These are phyloP conservation scores for Helicostylum pulchrum DNA, from an alignment of 192 early-diverging fungal species.

Conservation along the genomic window DNA sequence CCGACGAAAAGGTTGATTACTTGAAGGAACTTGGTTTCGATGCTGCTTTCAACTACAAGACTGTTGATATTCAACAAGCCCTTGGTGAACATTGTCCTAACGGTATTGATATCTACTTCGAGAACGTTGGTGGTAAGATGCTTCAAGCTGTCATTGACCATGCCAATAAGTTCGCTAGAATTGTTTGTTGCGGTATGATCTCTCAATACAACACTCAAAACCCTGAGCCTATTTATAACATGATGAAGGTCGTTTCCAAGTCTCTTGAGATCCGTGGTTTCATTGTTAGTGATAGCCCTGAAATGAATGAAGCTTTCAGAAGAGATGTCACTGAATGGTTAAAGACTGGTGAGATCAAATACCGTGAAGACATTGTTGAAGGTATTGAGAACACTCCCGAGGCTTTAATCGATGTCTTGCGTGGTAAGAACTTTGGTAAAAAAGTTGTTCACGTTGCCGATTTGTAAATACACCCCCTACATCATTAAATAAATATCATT, in stretches of 20 bases:
- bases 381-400: constrained; percentile 65
- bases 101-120: constrained; percentile 88
- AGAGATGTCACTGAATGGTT: constrained; percentile 55
- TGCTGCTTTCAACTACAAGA: constrained; percentile 94
- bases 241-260: constrained; percentile 52
- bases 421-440: constrained; percentile 73
- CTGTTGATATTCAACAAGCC: constrained; percentile 42
- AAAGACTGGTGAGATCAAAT: constrained; percentile 58
- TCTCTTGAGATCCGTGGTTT: constrained; percentile 64
- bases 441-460: constrained; percentile 52
- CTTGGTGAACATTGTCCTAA: constrained; percentile 65
- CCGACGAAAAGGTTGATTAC: constrained; percentile 77
- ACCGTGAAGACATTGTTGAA: constrained; percentile 52
- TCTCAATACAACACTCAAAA: constrained; percentile 60
- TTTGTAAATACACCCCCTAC: not conserved
- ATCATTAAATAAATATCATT: no score
- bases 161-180: constrained; percentile 64
- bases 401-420: constrained; percentile 59
- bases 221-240: constrained; percentile 54
- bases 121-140: constrained; percentile 79
- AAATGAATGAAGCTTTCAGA: constrained; percentile 51
- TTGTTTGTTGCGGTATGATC: constrained; percentile 74
- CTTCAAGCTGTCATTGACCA: constrained; percentile 67
- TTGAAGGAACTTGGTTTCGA: constrained; percentile 72
- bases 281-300: constrained; percentile 50